Percentiles rank a stretch among this genome's conserved stretches.
Evolutionary conservation across 176 grass and related monocot species (phyloP).

Genomic region (Bolboschoenus planiculmis): DNA sequence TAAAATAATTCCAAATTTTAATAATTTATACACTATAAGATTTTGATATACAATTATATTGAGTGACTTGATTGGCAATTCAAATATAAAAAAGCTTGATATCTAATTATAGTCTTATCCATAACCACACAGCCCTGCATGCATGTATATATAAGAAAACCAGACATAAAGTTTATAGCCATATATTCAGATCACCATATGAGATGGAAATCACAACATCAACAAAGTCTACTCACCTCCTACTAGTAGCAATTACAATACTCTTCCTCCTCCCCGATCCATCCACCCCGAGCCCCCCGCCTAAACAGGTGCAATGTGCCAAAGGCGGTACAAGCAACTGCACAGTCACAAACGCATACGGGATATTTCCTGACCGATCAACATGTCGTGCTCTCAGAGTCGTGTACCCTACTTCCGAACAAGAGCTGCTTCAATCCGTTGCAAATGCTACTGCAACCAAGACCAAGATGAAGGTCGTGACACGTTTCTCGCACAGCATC

Average conservation of each 20-base stretch:
- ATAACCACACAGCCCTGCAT: background rate
- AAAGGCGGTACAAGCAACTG: slow-evolving; percentile 11
- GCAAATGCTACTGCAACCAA: slow-evolving; percentile 19
- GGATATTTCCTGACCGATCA: slow-evolving; percentile 48
- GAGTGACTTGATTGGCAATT: no score
- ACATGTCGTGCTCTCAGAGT: slow-evolving; percentile 32
- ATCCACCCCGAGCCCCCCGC: slow-evolving; percentile 17
- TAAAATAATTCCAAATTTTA: no score
- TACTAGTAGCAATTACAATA: background rate
- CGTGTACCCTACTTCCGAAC: slow-evolving; percentile 39
- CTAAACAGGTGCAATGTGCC: slow-evolving; percentile 24
- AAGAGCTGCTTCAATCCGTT: slow-evolving; percentile 32
- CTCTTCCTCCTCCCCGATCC: background rate
- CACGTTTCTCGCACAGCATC: slow-evolving; percentile 47
- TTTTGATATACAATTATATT: no score
- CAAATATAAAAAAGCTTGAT: no score
- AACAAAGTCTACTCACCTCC: background rate
- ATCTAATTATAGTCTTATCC: no score
- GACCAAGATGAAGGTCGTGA: slow-evolving; percentile 46
- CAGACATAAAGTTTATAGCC: background rate
- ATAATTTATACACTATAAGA: no score
- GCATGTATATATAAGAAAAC: background rate
- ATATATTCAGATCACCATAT: background rate
- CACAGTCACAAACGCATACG: slow-evolving; percentile 58
- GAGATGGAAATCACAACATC: background rate